phyloP scores from a whole-genome alignment of 2,329 filamentous ascomycete species.

The Monosporascus sp. region DNA sequence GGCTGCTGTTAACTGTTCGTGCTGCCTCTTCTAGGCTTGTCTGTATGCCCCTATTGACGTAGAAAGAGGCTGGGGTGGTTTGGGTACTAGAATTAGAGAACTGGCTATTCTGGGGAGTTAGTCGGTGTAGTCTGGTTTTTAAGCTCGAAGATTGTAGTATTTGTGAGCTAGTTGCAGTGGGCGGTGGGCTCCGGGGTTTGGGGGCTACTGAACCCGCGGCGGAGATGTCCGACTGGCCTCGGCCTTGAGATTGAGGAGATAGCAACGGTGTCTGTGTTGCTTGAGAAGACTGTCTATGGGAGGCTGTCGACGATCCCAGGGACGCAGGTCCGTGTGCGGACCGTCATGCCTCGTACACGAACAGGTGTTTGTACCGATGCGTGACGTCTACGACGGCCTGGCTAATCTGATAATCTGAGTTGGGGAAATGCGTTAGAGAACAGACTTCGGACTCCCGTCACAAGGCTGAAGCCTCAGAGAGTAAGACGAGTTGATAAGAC shows the following conservation, averaged over 20 bases:
- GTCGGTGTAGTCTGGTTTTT: background rate
- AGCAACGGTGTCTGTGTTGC: slow-evolving; percentile 10
- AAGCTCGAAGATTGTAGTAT: background rate
- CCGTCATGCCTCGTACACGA: slow-evolving; percentile 49
- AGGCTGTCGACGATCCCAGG: slow-evolving; percentile 34
- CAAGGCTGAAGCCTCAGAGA: background rate
- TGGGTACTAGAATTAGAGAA: slow-evolving; percentile 5
- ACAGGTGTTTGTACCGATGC: slow-evolving; percentile 75
- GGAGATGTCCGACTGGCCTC: background rate
- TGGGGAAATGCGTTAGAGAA: background rate
- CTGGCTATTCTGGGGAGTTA: background rate
- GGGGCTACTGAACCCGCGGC: background rate
- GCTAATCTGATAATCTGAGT: slow-evolving; percentile 67
- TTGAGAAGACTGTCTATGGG: slow-evolving; percentile 13
- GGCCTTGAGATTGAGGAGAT: slow-evolving; percentile 4
- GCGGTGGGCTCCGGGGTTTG: background rate
- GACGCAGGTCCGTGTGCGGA: slow-evolving; percentile 29
- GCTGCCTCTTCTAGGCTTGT: background rate
- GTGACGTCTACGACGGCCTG: slow-evolving; percentile 81
- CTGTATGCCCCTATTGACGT: background rate
- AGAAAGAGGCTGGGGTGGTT: background rate
- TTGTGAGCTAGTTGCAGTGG: background rate
- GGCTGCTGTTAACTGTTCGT: background rate
- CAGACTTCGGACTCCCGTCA: slow-evolving; percentile 4
- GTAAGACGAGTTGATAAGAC: slow-evolving; percentile 28